Percentiles rank a stretch among this genome's conserved stretches.
Conservation (phyloP, 2,329 filamentous ascomycete species). For the Hypocrella siamensis region DNA sequence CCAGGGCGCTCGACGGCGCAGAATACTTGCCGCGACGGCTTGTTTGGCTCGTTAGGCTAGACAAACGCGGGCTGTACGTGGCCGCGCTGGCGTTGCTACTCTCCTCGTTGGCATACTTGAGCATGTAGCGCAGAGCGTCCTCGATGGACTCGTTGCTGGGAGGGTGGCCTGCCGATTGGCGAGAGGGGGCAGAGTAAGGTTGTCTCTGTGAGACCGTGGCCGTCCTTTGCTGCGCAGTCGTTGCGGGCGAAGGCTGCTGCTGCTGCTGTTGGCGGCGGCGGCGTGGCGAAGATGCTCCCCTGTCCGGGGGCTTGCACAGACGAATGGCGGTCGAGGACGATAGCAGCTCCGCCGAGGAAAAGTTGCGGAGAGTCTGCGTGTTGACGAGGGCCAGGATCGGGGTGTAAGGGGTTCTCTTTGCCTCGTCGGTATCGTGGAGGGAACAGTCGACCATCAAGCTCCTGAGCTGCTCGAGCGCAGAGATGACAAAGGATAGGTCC, state of each 20-base stretch:
- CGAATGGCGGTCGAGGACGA: neutral
- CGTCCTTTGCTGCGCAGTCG: neutral
- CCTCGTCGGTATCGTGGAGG: neutral
- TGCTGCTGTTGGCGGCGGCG: neutral
- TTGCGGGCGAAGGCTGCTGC: too few species aligned
- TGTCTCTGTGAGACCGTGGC: neutral
- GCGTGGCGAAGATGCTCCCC: neutral
- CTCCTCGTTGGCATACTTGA: neutral
- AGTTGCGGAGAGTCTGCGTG: neutral
- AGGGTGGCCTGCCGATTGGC: neutral
- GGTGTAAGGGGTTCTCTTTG: neutral
- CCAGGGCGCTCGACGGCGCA: neutral
- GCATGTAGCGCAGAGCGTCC: conserved; percentile 1
- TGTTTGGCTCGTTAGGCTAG: neutral
- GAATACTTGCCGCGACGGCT: neutral
- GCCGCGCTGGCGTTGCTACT: too few species aligned
- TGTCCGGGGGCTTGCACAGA: neutral
- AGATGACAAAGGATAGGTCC: neutral
- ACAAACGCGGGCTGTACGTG: neutral
- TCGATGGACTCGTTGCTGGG: conserved; percentile 1
- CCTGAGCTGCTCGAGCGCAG: neutral
- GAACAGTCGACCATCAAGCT: neutral
- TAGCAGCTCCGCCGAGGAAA: neutral
- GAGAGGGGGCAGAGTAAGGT: neutral
- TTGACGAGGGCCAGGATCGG: neutral